Base-by-base conservation (phyloP, 345 rosid genomes). In the Eucalyptus microcorys region DNA sequence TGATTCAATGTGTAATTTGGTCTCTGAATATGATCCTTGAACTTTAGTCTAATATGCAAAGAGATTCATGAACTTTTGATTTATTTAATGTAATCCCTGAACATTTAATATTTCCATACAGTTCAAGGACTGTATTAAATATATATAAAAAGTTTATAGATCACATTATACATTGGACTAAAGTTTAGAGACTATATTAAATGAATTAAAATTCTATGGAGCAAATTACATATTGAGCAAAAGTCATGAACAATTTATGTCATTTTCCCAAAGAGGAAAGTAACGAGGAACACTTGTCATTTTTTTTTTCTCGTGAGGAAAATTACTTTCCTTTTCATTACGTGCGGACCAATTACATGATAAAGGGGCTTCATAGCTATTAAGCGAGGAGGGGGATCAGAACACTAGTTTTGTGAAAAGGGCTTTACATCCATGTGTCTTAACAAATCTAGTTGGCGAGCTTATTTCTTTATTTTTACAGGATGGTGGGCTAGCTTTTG, bases 11-110 rank as follows among this genome's bases (percentile, higher is more conserved):
- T 52, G 26, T 8, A 21, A 21, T 21, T 52, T 52, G 2, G 0
- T 52, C 0, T 52, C 0, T 19, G 2, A 1, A 52, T 8, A 1
- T 8, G 26, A 52, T 52, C 0, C 2, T 52, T 52, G 0, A 52
- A 52, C 26, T 52, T 52, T 19, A 52, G 0, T 0, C 0, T 52
- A 52, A 21, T 52, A 2, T 52, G 0, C 2, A 52, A 52, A 52
- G 5, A 19, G 0, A 21, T 52, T 52, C 10, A 21, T 7, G 4
- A 52, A 52, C 5, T 52, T 52, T 52, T 52, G 4, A 52, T 52
- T 52, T 52, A 52, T 21, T 19, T 52, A 52, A 52, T 8, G 0
- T 52, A 21, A 0, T 21, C 1, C 24, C 0, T 21, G 2, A 19
- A 52, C 2, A 52, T 52, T 21, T 4, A 52, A 52, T 52, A 21